Base-by-base conservation (phyloP, 169 alveolate genomes). In the Plasmodium inui region DNA sequence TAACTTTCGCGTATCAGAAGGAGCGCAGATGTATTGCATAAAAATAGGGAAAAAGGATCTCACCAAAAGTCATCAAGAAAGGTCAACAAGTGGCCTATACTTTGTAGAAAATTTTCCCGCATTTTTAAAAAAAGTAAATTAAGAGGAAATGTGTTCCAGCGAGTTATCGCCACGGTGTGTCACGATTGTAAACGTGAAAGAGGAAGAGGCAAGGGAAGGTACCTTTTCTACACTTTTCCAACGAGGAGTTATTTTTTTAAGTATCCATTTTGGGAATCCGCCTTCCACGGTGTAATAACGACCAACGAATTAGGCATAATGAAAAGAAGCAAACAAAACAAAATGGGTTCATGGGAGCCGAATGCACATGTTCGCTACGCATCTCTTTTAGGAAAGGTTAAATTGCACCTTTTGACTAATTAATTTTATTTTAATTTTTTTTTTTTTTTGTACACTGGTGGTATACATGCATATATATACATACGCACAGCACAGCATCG, bases 51-150 rank as follows among this genome's bases (percentile, higher is more conserved):
- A 89, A 37, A 79, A 10, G 34, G 32, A 17, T 14, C 30, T 1
- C 19, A 34, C 19, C 28, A 46, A 28, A 19, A 0, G 22, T 70
- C 57, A 14, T 22, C 39, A 46, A 7, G 82, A 44, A 46, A 22
- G 53, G 0, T 7, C 30, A 28, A 37, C 82, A 71, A 46, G 61
- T 72, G 44, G 61, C 50, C 71, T 26, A 26, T 81, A 91, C 55
- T 3, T 82, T 32, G 83, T 91, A 81, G 92, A 91, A 82, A 91
- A 91, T 34, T 91, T 91, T 14, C 95, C 95, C n/a, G 32, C 10
- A 12, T 91, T 81, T 82, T 82, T 91, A 70, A 91, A 91, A 81
- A 89, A 80, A 39, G 50, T 80, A 61, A 78, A 80, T 19, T 80
- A 89, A 80, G 53, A 61, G 57, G 12, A 14, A 67, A 19, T 67